Percentiles rank a stretch among this genome's conserved stretches.
Conservation (phyloP, 169 alveolate species). For the Cystoisospora suis region DNA sequence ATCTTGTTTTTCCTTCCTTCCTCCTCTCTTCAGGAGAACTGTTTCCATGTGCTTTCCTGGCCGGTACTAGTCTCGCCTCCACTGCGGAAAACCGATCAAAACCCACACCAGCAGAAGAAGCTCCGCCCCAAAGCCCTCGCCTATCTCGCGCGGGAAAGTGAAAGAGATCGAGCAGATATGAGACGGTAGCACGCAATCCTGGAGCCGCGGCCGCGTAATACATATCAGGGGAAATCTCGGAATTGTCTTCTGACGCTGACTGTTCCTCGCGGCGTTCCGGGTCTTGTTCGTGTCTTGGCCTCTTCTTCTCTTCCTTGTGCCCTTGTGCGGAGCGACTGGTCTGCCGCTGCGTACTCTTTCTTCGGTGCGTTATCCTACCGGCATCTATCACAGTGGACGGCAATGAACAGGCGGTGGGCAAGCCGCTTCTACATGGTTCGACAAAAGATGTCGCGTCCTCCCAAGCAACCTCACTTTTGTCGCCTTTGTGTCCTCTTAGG, state of each 20-base stretch:
- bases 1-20: too few relatives aligned
- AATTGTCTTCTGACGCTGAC: background rate
- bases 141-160: constrained; percentile 8
- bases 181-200: background rate
- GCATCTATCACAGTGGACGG: too few relatives aligned
- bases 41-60: too few relatives aligned
- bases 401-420: too few relatives aligned
- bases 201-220: constrained; percentile 4
- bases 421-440: too few relatives aligned
- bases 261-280: background rate
- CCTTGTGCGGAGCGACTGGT: background rate
- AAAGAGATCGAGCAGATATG: background rate
- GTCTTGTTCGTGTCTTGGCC: background rate
- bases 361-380: too few relatives aligned
- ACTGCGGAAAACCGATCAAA: too few relatives aligned
- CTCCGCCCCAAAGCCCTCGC: background rate
- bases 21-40: too few relatives aligned
- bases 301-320: background rate
- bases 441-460: constrained; percentile 20
- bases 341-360: background rate
- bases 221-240: too few relatives aligned
- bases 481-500: background rate
- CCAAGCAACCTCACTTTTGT: too few relatives aligned
- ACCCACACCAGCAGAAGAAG: too few relatives aligned
- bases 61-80: too few relatives aligned